Evolutionary conservation across 257 asterid genomes (phyloP).

Genomic region (Nicotiana attenuata): DNA sequence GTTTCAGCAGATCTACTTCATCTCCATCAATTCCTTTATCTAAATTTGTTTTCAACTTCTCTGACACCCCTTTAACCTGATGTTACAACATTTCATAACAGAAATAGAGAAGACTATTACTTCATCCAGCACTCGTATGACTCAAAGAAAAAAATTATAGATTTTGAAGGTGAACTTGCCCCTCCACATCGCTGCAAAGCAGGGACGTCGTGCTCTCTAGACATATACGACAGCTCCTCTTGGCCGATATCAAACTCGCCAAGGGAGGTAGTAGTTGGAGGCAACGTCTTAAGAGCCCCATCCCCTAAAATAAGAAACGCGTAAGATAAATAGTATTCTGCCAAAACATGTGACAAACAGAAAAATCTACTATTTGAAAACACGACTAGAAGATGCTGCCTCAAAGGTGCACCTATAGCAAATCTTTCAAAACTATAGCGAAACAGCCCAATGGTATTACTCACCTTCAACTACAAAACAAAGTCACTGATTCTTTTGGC

Average conservation of each 20-base stretch:
- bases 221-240: constrained; percentile 67
- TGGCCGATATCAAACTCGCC: constrained; percentile 70
- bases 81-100: constrained; percentile 5
- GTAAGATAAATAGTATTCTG: background rate
- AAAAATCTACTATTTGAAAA: background rate
- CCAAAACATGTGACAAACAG: background rate
- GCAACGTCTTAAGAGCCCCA: constrained; percentile 32
- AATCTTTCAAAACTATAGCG: background rate
- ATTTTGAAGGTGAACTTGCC: constrained; percentile 47
- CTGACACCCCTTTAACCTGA: constrained; percentile 67
- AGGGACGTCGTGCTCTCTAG: constrained; percentile 54
- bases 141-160: background rate
- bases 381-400: background rate
- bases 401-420: background rate
- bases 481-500: background rate
- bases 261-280: constrained; percentile 30
- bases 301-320: constrained; percentile 33
- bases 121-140: background rate
- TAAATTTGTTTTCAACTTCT: constrained; percentile 49
- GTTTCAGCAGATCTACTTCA: constrained; percentile 49
- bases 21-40: constrained; percentile 78
- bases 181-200: constrained; percentile 72
- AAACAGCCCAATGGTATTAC: background rate
- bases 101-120: constrained; percentile 9
- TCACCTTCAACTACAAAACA: background rate